Percentiles rank a stretch among this genome's conserved stretches.
Evolutionary conservation across 345 rosid genomes (phyloP).

Genomic region (Psidium friedrichsthalianum): DNA sequence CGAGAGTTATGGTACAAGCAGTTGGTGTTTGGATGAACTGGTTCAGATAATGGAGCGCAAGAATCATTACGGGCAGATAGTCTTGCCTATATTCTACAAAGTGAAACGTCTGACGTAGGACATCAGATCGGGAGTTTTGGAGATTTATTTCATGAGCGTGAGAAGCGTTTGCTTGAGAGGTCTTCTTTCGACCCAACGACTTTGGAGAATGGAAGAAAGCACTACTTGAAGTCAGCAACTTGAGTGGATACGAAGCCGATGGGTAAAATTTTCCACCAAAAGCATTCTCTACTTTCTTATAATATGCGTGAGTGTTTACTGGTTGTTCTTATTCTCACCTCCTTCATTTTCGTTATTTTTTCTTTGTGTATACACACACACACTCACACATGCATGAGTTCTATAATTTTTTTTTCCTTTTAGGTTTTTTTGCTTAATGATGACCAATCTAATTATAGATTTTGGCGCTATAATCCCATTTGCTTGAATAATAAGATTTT

Average conservation of each 20-base stretch:
- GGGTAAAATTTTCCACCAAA: not conserved
- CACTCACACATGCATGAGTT: no score
- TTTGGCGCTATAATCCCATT: not conserved
- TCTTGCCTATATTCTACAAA: no score
- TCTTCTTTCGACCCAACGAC: not conserved
- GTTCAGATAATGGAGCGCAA: no score
- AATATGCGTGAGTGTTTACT: not conserved
- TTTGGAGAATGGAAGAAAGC: not conserved
- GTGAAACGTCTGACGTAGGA: not conserved
- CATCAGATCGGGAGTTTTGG: not conserved
- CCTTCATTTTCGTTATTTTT: not conserved
- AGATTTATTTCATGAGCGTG: not conserved
- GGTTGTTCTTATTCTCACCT: not conserved
- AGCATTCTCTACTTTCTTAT: not conserved
- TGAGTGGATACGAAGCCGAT: not conserved
- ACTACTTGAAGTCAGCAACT: not conserved
- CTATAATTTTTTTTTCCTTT: no score
- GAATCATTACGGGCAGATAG: no score
- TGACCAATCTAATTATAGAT: not conserved
- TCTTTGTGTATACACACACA: no score
- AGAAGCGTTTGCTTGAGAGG: not conserved
- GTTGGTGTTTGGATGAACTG: no score
- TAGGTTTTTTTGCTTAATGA: no score
- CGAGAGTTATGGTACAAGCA: no score
- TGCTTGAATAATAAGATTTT: no score